Percentiles rank a stretch among this genome's conserved stretches.
Evolutionary conservation across 192 early-diverging fungal species (phyloP).

Genomic region (Backusella westeae): DNA sequence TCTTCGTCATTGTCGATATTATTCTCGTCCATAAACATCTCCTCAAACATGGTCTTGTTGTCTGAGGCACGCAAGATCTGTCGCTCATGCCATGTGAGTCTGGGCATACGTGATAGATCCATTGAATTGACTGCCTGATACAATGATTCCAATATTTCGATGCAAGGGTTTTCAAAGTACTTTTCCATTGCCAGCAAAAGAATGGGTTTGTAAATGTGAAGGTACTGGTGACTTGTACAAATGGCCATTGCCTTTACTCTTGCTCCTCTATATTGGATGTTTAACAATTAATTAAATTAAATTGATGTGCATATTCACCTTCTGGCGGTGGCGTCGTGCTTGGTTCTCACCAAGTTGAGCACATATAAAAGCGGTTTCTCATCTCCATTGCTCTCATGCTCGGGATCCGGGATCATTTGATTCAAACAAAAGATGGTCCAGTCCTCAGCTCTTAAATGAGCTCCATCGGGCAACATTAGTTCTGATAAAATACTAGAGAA

Average conservation of each 20-base stretch:
- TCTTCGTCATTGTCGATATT: not conserved
- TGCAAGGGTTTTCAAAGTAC: constrained; percentile 78
- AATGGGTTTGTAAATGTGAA: constrained; percentile 90
- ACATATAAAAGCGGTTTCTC: constrained; percentile 77
- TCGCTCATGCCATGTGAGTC: constrained; percentile 70
- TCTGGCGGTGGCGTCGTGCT: constrained; percentile 77
- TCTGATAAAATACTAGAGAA: constrained; percentile 72
- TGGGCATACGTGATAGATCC: constrained; percentile 79
- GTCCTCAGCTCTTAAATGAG: constrained; percentile 88
- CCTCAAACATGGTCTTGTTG: constrained; percentile 81
- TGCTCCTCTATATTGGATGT: constrained; percentile 64
- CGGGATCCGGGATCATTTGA: constrained; percentile 54
- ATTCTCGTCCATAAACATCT: constrained; percentile 57
- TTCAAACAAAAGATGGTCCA: constrained; percentile 96
- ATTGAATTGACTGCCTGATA: constrained; percentile 82
- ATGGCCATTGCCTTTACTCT: constrained; percentile 93
- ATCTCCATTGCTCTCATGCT: constrained; percentile 36
- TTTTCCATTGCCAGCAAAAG: constrained; percentile 88
- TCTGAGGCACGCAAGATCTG: constrained; percentile 81
- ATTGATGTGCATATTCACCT: constrained; percentile 33
- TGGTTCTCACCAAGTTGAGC: constrained; percentile 88
- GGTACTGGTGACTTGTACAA: constrained; percentile 82
- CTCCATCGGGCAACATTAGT: constrained; percentile 94
- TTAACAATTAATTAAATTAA: not conserved
- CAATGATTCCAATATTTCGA: constrained; percentile 72